A percentile compares a stretch with the other conserved stretches of the same genome.
phyloP scores from a whole-genome alignment of 2,329 filamentous ascomycete genomes.

The Apiospora hydei region DNA sequence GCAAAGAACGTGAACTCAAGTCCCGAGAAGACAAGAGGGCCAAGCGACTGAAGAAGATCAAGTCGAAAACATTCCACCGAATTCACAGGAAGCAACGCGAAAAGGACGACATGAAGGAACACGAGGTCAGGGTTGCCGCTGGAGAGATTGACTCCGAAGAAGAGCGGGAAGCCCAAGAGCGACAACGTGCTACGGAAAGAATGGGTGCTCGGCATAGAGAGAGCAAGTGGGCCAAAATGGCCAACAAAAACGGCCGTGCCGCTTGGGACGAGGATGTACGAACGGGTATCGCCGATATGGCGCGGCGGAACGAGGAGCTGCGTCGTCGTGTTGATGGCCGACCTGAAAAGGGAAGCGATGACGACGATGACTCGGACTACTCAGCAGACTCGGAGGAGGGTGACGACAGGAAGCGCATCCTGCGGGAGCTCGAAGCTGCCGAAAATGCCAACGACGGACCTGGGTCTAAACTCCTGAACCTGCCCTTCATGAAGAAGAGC shows the following conservation, averaged over 20 bases:
- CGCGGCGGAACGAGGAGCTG: conserved; percentile 81
- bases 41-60: conserved; percentile 98
- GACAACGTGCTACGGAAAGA: conserved; percentile 80
- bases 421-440: conserved; percentile 56
- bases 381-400: conserved; percentile 65
- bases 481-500: conserved; percentile 95
- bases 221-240: conserved; percentile 90
- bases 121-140: conserved; percentile 61
- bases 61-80: conserved; percentile 92
- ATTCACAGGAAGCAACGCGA: conserved; percentile 81
- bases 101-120: conserved; percentile 60
- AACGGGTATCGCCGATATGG: conserved; percentile 79
- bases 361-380: conserved; percentile 58
- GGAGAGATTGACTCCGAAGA: conserved; percentile 70
- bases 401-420: conserved; percentile 54
- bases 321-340: conserved; percentile 81
- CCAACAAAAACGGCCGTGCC: conserved; percentile 79
- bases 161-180: conserved; percentile 70
- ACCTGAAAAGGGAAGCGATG: conserved; percentile 39
- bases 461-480: conserved; percentile 74
- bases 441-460: conserved; percentile 59
- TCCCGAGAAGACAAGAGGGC: conserved; percentile 89
- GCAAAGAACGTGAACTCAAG: conserved; percentile 81
- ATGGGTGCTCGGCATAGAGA: conserved; percentile 87
- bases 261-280: conserved; percentile 91